Percentiles rank a stretch among this genome's conserved stretches.
These are phyloP conservation scores for Penicillium nordicum DNA, from an alignment of 2,329 filamentous ascomycete genomes.

Conservation along the genomic window DNA sequence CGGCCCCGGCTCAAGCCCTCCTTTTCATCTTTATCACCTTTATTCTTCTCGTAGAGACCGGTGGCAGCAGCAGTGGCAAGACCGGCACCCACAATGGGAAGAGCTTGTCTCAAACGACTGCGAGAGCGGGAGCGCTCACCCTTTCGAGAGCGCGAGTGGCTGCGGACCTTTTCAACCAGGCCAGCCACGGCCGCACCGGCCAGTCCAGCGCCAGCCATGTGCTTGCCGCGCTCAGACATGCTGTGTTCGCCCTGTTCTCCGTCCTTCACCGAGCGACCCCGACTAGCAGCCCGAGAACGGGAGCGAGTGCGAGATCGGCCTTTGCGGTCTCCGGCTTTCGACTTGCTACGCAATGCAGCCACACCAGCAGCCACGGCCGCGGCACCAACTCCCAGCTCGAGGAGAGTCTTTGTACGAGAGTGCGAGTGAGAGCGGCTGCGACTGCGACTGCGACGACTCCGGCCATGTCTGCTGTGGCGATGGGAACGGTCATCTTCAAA, in stretches of 20 bases:
- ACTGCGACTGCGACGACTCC: conserved; percentile 31
- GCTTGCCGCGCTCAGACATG: conserved; percentile 52
- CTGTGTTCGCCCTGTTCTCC: conserved; percentile 29
- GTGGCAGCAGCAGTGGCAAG: conserved; percentile 60
- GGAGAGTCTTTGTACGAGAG: conserved; percentile 52
- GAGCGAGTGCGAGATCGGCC: conserved; percentile 50
- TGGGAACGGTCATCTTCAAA: conserved; percentile 40
- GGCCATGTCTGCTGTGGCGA: conserved; percentile 31
- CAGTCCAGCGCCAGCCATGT: conserved; percentile 60
- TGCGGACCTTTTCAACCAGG: conserved; percentile 57
- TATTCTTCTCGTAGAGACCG: conserved; percentile 61
- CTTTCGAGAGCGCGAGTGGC: conserved; percentile 54
- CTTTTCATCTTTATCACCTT: conserved; percentile 57
- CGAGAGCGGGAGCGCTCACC: conserved; percentile 51
- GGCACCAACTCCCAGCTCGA: conserved; percentile 51
- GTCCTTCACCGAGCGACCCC: conserved; percentile 23
- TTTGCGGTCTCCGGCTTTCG: conserved; percentile 48
- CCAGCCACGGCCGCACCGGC: conserved; percentile 61
- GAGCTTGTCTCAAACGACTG: conserved; percentile 54
- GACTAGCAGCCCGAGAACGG: conserved; percentile 39
- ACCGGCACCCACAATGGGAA: conserved; percentile 60
- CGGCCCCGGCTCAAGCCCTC: conserved; percentile 39
- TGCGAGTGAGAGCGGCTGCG: conserved; percentile 48
- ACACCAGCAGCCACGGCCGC: conserved; percentile 60
- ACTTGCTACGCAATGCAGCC: conserved; percentile 54